Evolutionary conservation across 2,329 filamentous ascomycete species (phyloP).

Genomic region (Paecilomyces dactylethromorphus): DNA sequence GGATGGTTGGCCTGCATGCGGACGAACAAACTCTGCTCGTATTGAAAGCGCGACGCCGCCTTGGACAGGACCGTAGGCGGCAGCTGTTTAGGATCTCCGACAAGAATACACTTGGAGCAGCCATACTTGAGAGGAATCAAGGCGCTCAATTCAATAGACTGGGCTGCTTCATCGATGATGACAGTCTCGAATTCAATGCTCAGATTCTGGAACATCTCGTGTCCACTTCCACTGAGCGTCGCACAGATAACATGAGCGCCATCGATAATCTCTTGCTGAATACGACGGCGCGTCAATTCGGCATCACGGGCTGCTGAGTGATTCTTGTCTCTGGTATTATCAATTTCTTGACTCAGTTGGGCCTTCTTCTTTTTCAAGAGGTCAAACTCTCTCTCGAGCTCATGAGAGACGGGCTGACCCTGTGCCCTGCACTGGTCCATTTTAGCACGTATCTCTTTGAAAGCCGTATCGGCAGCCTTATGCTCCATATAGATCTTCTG

Average conservation of each 20-base stretch:
- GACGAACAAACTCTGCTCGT: conserved; percentile 96
- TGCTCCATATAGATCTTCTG: conserved; percentile 66
- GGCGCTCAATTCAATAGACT: conserved; percentile 95
- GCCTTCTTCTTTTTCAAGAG: conserved; percentile 69
- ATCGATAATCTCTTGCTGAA: conserved; percentile 87
- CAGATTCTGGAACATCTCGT: conserved; percentile 93
- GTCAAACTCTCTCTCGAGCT: conserved; percentile 70
- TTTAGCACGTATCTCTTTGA: conserved; percentile 64
- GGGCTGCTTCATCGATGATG: conserved; percentile 94
- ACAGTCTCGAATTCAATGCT: conserved; percentile 98
- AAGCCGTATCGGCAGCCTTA: conserved; percentile 54
- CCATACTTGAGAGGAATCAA: conserved; percentile 97
- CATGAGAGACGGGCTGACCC: conserved; percentile 34
- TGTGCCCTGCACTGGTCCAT: conserved; percentile 61
- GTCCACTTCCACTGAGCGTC: conserved; percentile 89
- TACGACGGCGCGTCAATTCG: conserved; percentile 73
- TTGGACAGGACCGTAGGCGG: conserved; percentile 94
- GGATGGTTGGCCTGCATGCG: conserved; percentile 94
- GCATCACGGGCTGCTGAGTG: conserved; percentile 74
- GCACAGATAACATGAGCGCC: conserved; percentile 89
- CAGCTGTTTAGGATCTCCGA: conserved; percentile 95
- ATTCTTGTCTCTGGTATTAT: conserved; percentile 78
- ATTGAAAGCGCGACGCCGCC: conserved; percentile 84
- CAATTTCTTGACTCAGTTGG: conserved; percentile 73
- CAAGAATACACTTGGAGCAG: conserved; percentile 91